phyloP scores from a whole-genome alignment of 2,329 filamentous ascomycete genomes.

The Botrytis cinerea region DNA sequence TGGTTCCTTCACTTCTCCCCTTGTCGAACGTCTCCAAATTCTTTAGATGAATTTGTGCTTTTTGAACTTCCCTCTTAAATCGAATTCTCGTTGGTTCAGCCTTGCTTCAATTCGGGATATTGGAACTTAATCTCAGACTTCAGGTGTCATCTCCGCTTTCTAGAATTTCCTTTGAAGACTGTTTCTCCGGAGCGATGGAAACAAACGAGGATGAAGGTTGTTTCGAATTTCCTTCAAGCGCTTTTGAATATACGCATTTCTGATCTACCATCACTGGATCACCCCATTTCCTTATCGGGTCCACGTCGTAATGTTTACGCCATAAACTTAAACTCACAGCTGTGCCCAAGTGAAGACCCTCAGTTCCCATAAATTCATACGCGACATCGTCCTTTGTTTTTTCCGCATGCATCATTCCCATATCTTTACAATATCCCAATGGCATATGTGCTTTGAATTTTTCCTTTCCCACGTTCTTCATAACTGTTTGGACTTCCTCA shows the following conservation, averaged over 20 bases:
- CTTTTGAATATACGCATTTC: background rate
- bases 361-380: background rate
- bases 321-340: slow-evolving; percentile 4
- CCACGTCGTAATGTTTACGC: background rate
- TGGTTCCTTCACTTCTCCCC: too few species aligned
- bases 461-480: background rate
- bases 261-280: background rate
- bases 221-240: background rate
- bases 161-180: background rate
- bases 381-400: background rate
- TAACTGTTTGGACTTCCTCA: background rate
- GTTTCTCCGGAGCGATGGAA: background rate
- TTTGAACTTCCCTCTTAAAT: too few species aligned
- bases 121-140: background rate
- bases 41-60: background rate
- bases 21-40: background rate
- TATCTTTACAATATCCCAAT: background rate
- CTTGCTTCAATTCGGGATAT: background rate
- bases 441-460: background rate
- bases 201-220: slow-evolving; percentile 3
- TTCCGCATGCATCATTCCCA: background rate
- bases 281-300: background rate
- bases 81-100: too few species aligned
- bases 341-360: background rate
- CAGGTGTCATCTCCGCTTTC: background rate